phyloP scores from a whole-genome alignment of 129 eudicot genomes.

The Centrapalus pauciflorus region DNA sequence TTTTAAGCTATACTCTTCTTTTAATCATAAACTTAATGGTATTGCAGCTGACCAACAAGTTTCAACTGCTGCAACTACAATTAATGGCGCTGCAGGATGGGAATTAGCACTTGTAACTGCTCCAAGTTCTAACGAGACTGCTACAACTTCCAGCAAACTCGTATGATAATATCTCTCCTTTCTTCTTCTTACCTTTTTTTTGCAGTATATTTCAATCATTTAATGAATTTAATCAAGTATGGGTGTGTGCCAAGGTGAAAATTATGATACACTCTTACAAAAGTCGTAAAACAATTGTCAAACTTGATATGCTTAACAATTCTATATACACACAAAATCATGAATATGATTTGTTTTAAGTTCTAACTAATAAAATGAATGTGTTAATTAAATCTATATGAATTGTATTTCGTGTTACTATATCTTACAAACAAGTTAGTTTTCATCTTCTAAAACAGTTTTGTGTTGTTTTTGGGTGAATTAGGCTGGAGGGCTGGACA shows the following conservation, averaged over 20 bases:
- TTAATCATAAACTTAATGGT: neutral
- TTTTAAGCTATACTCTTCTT: neutral
- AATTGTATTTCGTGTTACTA: neutral
- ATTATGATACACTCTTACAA: too few species aligned
- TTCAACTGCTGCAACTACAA: constrained; percentile 36
- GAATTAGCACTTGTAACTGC: constrained; percentile 85
- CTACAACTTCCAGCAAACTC: constrained; percentile 58
- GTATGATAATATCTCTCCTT: constrained; percentile 29
- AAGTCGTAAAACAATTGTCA: too few species aligned
- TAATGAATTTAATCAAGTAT: neutral
- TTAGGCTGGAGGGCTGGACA: constrained; percentile 84
- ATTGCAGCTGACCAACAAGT: constrained; percentile 41
- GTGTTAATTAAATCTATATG: too few species aligned
- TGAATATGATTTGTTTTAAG: too few species aligned
- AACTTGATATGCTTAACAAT: too few species aligned
- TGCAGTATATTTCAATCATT: neutral
- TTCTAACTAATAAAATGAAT: too few species aligned
- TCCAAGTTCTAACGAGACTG: constrained; percentile 69
- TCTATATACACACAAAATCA: too few species aligned
- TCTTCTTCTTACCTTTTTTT: neutral
- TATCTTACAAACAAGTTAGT: neutral
- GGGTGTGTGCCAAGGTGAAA: too few species aligned
- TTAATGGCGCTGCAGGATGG: constrained; percentile 78
- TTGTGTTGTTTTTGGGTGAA: neutral
- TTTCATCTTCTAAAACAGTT: neutral